Evolutionary conservation across 2,329 filamentous ascomycete species (phyloP), one percentile per base, ranked within the genome.

Genomic region (Lachnellula arida): DNA sequence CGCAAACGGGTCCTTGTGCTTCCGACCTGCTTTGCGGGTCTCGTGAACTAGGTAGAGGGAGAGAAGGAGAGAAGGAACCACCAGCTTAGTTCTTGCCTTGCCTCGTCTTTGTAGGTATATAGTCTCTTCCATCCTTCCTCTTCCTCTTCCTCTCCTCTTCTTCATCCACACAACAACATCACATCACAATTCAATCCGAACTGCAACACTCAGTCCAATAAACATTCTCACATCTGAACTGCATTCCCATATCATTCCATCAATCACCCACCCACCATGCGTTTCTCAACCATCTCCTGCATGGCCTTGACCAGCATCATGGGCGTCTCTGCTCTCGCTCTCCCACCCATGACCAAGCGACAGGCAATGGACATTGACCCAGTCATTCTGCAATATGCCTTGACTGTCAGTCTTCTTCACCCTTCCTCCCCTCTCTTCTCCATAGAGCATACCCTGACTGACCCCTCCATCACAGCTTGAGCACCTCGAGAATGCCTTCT

Each of bases 401-500:
- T 79, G 49, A 75, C 76, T 2, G 62, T 63, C 19, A 51, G 59
- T 54, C 2, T 44, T 3, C 22, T 22, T 17, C 12, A 5, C 32
- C 5, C 3, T 9, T n/a, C n/a, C n/a, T n/a, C 4, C n/a, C n/a
- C 35, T 28, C 28, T 8, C 28, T 28, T 9, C 2, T 9, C 28
- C 3, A 7, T 14, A 25, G n/a, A 7, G 11, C 5, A 14, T 6
- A 12, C 5, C 5, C 57, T 65, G 17, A 63, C 51, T 28, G 28
- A 9, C 28, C 28, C 9, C n/a, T 28, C 48, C 12, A 19, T 23
- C 14, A 42, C 46, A 66, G 56, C 75, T 82, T 11, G 81, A 84
- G 69, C 77, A 81, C 58, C 77, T 83, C 39, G 85, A 88, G 71
- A 75, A 83, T 59, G 75, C 75, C 50, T 88, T 88, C 72, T 89